Evolutionary conservation across 345 rosid genomes (phyloP), one percentile per base, ranked within the genome.

Genomic region (Excoecaria cochinchinensis): DNA sequence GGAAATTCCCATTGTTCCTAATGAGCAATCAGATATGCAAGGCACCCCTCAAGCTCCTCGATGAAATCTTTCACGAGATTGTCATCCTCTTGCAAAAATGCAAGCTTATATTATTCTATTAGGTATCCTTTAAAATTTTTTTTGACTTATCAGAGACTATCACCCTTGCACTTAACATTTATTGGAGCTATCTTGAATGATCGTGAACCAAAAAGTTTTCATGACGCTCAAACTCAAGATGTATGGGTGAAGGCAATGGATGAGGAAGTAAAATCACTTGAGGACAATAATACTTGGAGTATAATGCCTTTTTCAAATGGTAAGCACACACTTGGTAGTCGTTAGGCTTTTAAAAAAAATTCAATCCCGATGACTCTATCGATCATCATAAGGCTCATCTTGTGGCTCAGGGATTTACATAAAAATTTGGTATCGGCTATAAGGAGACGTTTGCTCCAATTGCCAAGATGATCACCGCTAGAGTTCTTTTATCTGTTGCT

Each of bases 11-110:
- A n/a, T n/a, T 17, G 11, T 16, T 1, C n/a, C n/a, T n/a, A 3
- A 5, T 3, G 1, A 8, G 0, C 11, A 8, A 0, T 0, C 7
- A 42, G 6, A 1, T 46, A 15, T 5, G 11, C 5, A 1, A 67
- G 0, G 17, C n/a, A n/a, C n/a, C n/a, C n/a, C n/a, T n/a, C n/a
- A 9, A 46, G 22, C 46, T 38, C 70, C 22, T 8, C 17, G 11
- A 3, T 1, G 3, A 13, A 0, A 4, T n/a, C n/a, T n/a, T n/a
- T n/a, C n/a, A n/a, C n/a, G n/a, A n/a, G n/a, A n/a, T n/a, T n/a
- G n/a, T n/a, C 19, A 46, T 9, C 19, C 19, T 42, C 12, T 1
- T 1, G 13, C 0, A 8, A 22, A 21, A 12, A 44, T 67, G 6
- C 38, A 47, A 67, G 56, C 46, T 67, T 21, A 67, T 22, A 5